Evolutionary conservation across 306 rosid genomes (phyloP).

Genomic region (Sophora flavescens): DNA sequence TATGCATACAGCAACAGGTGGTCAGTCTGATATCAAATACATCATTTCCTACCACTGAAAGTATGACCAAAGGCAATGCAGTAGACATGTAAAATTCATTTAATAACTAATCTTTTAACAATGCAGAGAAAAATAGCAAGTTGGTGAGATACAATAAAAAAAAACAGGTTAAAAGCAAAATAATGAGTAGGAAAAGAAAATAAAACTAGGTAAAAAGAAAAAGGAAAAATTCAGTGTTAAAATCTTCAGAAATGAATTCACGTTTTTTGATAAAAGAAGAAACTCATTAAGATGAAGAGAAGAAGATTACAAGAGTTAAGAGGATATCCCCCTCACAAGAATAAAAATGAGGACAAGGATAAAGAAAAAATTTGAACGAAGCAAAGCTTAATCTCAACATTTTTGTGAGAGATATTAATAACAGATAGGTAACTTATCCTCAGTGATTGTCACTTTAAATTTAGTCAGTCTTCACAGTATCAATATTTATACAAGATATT

Average conservation of each 20-base stretch:
- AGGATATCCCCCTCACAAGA: no score
- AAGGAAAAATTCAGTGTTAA: neutral
- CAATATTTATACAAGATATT: conserved; percentile 5
- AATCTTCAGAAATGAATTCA: no score
- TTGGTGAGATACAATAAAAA: neutral
- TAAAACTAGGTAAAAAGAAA: neutral
- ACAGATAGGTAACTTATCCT: neutral
- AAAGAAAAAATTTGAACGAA: no score
- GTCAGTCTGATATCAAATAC: conserved; percentile 15
- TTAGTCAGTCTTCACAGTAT: neutral
- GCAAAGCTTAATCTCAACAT: no score
- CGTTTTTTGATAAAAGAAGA: no score
- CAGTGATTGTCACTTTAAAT: neutral
- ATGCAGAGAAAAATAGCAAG: conserved; percentile 5
- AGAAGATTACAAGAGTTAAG: no score
- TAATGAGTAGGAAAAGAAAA: neutral
- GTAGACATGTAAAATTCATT: conserved; percentile 16
- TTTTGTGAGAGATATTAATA: neutral
- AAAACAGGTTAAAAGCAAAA: neutral
- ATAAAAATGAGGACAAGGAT: no score
- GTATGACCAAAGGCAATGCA: neutral
- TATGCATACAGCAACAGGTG: conserved; percentile 6
- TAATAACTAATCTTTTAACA: neutral
- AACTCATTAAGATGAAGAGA: no score
- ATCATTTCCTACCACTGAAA: neutral